Percentiles rank a stretch among this genome's conserved stretches.
phyloP scores from a whole-genome alignment of 768 basidiomycete genomes.

The Kwoniella heveanensis region DNA sequence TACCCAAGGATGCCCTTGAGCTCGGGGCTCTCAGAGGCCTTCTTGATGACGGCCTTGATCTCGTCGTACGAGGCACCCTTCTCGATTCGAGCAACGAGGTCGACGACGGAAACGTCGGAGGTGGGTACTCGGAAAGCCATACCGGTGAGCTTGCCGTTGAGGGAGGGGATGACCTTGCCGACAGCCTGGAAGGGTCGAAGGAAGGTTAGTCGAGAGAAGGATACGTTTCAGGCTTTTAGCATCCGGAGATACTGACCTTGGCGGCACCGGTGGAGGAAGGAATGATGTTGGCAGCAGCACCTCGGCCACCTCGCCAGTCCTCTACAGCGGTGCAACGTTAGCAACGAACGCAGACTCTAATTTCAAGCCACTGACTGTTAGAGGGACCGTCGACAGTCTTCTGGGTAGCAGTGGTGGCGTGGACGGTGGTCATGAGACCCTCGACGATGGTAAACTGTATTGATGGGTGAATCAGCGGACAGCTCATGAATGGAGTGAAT shows the following conservation, averaged over 20 bases:
- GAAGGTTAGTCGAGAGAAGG: too few species aligned
- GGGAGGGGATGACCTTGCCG: conserved; percentile 91
- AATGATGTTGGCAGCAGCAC: conserved; percentile 97
- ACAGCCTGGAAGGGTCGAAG: conserved; percentile 68
- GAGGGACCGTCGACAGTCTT: conserved; percentile 74
- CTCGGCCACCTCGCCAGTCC: conserved; percentile 63
- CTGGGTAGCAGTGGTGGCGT: conserved; percentile 88
- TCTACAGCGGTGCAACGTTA: conserved; percentile 24
- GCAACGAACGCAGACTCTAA: background rate
- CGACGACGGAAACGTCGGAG: conserved; percentile 94
- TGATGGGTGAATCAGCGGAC: too few species aligned
- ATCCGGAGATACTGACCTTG: conserved; percentile 64
- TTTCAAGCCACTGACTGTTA: conserved; percentile 59
- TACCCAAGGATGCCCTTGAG: conserved; percentile 59
- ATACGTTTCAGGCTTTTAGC: too few species aligned
- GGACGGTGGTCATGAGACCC: conserved; percentile 98
- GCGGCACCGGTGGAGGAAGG: conserved; percentile 98
- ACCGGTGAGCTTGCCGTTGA: conserved; percentile 97
- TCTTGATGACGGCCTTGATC: conserved; percentile 83
- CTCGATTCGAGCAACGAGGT: conserved; percentile 89
- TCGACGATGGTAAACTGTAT: conserved; percentile 80
- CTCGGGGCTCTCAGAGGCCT: conserved; percentile 69
- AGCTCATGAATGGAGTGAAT: too few species aligned
- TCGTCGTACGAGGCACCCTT: conserved; percentile 82
- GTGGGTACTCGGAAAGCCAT: conserved; percentile 97